These are phyloP conservation scores for Volutella citrinella DNA, from an alignment of 2,329 filamentous ascomycete genomes.

Conservation along the genomic window DNA sequence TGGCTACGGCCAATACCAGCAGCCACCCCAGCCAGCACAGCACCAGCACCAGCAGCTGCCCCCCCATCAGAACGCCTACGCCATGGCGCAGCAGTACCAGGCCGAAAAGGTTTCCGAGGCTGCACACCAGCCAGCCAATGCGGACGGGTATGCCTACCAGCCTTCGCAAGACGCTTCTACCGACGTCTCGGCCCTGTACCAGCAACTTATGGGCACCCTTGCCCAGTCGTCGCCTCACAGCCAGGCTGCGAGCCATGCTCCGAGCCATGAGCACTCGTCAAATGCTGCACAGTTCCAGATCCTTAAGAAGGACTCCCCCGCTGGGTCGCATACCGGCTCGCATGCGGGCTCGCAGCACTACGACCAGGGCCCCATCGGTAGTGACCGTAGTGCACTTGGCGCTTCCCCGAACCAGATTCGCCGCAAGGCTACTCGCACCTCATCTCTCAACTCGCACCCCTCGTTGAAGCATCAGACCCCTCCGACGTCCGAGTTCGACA, in stretches of 20 bases:
- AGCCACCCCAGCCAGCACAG: constrained; percentile 20
- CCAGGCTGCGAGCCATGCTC: constrained; percentile 35
- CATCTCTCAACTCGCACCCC: constrained; percentile 28
- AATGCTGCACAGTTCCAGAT: constrained; percentile 43
- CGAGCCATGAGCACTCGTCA: constrained; percentile 18
- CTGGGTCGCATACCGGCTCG: too few species aligned
- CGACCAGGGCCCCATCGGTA: constrained; percentile 38
- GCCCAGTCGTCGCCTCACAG: constrained; percentile 40
- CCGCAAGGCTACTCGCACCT: constrained; percentile 34
- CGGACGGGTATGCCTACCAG: constrained; percentile 24
- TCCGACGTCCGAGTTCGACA: constrained; percentile 28
- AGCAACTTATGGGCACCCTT: constrained; percentile 36
- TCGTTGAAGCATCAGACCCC: constrained; percentile 28
- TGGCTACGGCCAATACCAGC: constrained; percentile 29
- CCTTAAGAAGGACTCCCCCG: constrained; percentile 48
- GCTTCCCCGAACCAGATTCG: constrained; percentile 44
- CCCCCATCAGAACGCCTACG: constrained; percentile 18
- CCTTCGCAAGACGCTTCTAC: constrained; percentile 36
- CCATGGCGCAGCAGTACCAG: constrained; percentile 22
- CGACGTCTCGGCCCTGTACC: constrained; percentile 34
- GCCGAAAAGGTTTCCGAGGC: constrained; percentile 25
- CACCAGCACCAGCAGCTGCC: constrained; percentile 22
- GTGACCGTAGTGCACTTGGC: constrained; percentile 41
- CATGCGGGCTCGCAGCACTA: constrained; percentile 33
- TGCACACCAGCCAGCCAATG: constrained; percentile 20